Evolutionary conservation across 768 basidiomycete genomes (phyloP).

Genomic region (Neoboletus magnificus): DNA sequence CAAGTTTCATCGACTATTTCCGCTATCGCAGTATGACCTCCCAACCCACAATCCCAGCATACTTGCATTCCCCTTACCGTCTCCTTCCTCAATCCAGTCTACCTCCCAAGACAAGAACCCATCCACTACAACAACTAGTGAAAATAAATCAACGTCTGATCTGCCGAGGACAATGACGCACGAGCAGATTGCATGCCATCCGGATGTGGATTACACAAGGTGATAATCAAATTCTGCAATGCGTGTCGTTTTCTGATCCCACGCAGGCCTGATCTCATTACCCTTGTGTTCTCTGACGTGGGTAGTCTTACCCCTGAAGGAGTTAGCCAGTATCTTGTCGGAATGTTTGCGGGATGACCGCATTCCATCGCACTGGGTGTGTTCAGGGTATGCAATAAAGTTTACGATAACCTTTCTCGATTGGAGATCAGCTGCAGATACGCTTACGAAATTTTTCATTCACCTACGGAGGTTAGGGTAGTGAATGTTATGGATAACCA

Average conservation of each 20-base stretch:
- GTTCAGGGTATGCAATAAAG: conserved; percentile 26
- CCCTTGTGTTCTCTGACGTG: conserved; percentile 91
- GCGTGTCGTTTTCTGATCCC: conserved; percentile 23
- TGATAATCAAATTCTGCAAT: conserved; percentile 30
- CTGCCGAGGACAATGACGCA: conserved; percentile 54
- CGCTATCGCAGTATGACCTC: conserved; percentile 86
- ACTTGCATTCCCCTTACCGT: conserved; percentile 59
- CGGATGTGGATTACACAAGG: conserved; percentile 94
- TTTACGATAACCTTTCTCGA: conserved; percentile 37
- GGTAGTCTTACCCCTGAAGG: conserved; percentile 91
- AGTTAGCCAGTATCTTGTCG: conserved; percentile 92
- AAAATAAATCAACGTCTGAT: conserved; percentile 3
- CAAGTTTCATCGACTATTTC: conserved; percentile 96
- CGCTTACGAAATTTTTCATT: conserved; percentile 18
- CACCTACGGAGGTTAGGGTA: conserved; percentile 15
- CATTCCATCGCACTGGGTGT: conserved; percentile 9
- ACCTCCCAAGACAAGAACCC: conserved; percentile 1
- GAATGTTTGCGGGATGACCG: conserved; percentile 79
- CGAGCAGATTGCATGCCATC: conserved; percentile 79
- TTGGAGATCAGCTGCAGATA: conserved; percentile 19
- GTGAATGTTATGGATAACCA: conserved; percentile 5
- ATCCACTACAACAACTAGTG: conserved; percentile 1
- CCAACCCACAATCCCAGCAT: conserved; percentile 76
- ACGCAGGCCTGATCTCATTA: conserved; percentile 83
- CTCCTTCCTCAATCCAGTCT: conserved; percentile 9